These are phyloP conservation scores for Ogataea methylovora DNA, from an alignment of 805 yeast genomes.

Conservation along the genomic window DNA sequence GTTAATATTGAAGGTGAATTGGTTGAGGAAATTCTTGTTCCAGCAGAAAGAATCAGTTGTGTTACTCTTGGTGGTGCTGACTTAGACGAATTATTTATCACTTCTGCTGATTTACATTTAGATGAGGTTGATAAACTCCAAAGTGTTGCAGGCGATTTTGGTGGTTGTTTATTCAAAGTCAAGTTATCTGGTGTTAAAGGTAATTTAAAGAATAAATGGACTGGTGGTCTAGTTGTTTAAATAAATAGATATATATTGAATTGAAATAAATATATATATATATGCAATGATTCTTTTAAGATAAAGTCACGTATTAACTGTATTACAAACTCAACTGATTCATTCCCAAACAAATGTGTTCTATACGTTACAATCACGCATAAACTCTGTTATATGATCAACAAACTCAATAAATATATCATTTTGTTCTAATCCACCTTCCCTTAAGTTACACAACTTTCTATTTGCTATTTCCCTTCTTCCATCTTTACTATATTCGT, in stretches of 20 bases:
- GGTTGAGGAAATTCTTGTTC: slow-evolving; percentile 45
- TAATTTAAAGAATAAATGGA: slow-evolving; percentile 21
- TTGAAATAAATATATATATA: not conserved
- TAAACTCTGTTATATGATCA: slow-evolving; percentile 27
- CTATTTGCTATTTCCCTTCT: slow-evolving; percentile 51
- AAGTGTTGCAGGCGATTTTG: slow-evolving; percentile 33
- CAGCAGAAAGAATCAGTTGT: slow-evolving; percentile 56
- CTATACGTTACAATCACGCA: too few species aligned
- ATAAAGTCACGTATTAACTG: too few species aligned
- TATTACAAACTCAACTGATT: too few species aligned
- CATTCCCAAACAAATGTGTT: too few species aligned
- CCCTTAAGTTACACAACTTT: slow-evolving; percentile 51
- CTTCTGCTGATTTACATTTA: slow-evolving; percentile 51
- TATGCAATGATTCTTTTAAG: slow-evolving; percentile 3
- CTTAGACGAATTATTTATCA: slow-evolving; percentile 53
- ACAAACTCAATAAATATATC: slow-evolving; percentile 67
- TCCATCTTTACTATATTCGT: slow-evolving; percentile 46
- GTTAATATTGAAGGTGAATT: slow-evolving; percentile 42
- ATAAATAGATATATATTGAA: not conserved
- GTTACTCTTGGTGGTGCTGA: slow-evolving; percentile 60
- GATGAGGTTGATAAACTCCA: slow-evolving; percentile 28
- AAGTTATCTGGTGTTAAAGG: slow-evolving; percentile 31
- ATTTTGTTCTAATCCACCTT: slow-evolving; percentile 61
- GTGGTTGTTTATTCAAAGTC: slow-evolving; percentile 52
- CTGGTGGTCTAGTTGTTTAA: slow-evolving; percentile 13